A percentile compares a stretch with the other conserved stretches of the same genome.
These are phyloP conservation scores for Nitzschia palea DNA, from an alignment of 108 stramenopile species.

Conservation along the genomic window DNA sequence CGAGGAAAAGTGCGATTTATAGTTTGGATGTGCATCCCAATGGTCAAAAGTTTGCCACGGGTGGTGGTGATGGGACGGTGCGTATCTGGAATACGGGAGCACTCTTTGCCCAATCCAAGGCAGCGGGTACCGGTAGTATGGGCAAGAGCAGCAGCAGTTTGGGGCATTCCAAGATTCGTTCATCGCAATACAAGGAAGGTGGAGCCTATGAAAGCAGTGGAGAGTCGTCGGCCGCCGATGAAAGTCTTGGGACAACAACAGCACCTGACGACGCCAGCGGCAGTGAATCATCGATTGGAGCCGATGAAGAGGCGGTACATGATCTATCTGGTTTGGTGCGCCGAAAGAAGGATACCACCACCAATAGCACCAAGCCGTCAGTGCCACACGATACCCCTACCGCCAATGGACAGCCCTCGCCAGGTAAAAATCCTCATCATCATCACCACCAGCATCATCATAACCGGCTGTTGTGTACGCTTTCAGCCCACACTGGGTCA, in stretches of 20 bases:
- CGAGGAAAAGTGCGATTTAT: constrained; percentile 67
- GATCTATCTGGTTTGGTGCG: constrained; percentile 71
- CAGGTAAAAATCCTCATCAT: constrained; percentile 2
- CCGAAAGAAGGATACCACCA: constrained; percentile 54
- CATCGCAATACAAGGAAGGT: constrained; percentile 24
- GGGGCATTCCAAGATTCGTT: not conserved
- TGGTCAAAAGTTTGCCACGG: constrained; percentile 75
- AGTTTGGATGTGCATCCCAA: constrained; percentile 70
- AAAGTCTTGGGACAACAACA: constrained; percentile 12
- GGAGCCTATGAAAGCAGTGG: constrained; percentile 72
- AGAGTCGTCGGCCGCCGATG: constrained; percentile 40
- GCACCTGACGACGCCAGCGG: not conserved
- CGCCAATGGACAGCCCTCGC: constrained; percentile 3
- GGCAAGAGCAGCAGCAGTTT: not conserved
- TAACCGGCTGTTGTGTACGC: constrained; percentile 70
- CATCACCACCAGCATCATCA: constrained; percentile 34
- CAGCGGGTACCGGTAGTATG: not conserved
- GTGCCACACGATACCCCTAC: not conserved
- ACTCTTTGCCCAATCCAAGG: constrained; percentile 39
- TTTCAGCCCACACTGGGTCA: constrained; percentile 80
- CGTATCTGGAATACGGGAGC: constrained; percentile 68
- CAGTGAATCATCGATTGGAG: constrained; percentile 6
- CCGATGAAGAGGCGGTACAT: constrained; percentile 43
- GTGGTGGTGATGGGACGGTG: constrained; percentile 83
- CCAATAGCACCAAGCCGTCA: not conserved